A percentile compares a stretch with the other conserved stretches of the same genome.
phyloP scores from a whole-genome alignment of 352 stramenopile genomes.

The Globisporangium mamillatum region DNA sequence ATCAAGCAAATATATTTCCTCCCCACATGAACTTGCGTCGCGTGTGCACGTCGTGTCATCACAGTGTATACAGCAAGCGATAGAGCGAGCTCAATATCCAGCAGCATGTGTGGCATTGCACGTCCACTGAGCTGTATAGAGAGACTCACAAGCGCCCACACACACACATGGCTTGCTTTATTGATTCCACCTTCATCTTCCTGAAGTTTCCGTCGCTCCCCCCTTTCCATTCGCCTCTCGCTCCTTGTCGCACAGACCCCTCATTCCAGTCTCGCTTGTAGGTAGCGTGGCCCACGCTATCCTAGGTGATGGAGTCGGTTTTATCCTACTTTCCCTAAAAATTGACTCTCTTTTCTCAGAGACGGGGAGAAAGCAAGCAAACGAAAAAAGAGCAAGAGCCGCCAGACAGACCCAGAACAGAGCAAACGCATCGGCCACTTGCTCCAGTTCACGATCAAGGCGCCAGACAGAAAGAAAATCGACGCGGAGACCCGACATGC shows the following conservation, averaged over 20 bases:
- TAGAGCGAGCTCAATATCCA: neutral
- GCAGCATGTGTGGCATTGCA: neutral
- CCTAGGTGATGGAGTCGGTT: neutral
- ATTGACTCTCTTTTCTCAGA: neutral
- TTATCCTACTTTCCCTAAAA: neutral
- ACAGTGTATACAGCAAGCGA: neutral
- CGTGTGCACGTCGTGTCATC: neutral
- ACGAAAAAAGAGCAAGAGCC: slow-evolving; percentile 10
- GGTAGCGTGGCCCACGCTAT: neutral
- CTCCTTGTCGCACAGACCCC: neutral
- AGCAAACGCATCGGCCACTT: neutral
- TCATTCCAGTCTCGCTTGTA: neutral
- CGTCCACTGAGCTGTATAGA: neutral
- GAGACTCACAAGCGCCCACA: neutral
- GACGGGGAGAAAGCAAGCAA: neutral
- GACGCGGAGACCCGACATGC: neutral
- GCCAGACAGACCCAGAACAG: neutral
- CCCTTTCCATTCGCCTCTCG: neutral
- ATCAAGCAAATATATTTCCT: slow-evolving; percentile 3
- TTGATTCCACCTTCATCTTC: neutral
- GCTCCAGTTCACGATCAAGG: slow-evolving; percentile 7
- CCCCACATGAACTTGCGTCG: neutral
- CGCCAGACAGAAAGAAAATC: neutral
- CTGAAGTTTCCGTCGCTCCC: neutral
- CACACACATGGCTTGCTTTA: neutral